phyloP scores from a whole-genome alignment of 768 basidiomycete species.

The Steccherinum ochraceum region DNA sequence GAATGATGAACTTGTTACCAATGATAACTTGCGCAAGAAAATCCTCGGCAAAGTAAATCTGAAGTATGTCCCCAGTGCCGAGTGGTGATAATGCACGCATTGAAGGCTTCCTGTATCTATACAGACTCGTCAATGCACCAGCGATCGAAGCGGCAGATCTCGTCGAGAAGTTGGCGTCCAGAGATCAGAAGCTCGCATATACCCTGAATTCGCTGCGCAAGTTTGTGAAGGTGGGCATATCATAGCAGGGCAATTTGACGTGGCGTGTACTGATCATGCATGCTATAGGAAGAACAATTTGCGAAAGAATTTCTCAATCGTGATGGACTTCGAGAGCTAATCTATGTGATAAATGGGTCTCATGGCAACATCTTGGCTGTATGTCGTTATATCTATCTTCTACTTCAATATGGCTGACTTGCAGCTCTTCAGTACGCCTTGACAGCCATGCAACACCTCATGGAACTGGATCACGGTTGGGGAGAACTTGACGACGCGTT shows the following conservation, averaged over 20 bases:
- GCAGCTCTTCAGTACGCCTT: constrained; percentile 63
- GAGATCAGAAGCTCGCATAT: constrained; percentile 58
- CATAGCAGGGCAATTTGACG: not conserved
- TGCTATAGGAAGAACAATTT: constrained; percentile 72
- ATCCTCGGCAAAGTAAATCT: constrained; percentile 73
- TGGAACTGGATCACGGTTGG: constrained; percentile 87
- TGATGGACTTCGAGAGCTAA: constrained; percentile 65
- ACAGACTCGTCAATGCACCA: constrained; percentile 75
- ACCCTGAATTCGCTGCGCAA: constrained; percentile 77
- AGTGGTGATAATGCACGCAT: not conserved
- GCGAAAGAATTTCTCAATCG: constrained; percentile 69
- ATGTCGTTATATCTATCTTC: constrained; percentile 16
- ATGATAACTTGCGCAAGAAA: constrained; percentile 79
- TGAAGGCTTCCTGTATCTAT: not conserved
- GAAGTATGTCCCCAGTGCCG: constrained; percentile 43
- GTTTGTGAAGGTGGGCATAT: constrained; percentile 53
- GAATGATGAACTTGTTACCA: constrained; percentile 76
- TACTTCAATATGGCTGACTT: not conserved
- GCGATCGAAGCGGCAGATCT: constrained; percentile 74
- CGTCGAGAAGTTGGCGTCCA: constrained; percentile 55
- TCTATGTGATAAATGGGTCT: constrained; percentile 56
- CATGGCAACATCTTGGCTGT: constrained; percentile 87
- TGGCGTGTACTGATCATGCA: not conserved
- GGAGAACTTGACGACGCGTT: constrained; percentile 63
- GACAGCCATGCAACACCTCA: constrained; percentile 78